Evolutionary conservation across 805 yeast genomes (phyloP).

Genomic region (Candida easanensis): DNA sequence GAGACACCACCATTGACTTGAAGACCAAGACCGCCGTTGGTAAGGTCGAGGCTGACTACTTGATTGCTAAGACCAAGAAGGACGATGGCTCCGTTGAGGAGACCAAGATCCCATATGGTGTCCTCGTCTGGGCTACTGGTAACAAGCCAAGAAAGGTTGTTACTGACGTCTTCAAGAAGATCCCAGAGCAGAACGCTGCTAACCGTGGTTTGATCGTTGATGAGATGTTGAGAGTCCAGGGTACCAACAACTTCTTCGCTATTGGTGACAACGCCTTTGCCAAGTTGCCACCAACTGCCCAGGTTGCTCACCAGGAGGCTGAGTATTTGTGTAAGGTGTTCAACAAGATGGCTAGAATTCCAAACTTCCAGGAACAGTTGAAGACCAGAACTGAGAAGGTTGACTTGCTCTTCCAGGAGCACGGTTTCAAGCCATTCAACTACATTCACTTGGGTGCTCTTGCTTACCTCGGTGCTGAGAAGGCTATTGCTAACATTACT

Average conservation of each 20-base stretch:
- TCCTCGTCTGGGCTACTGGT: slow-evolving; percentile 97
- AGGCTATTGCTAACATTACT: slow-evolving; percentile 92
- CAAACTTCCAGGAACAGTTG: slow-evolving; percentile 37
- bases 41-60: slow-evolving; percentile 70
- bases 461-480: slow-evolving; percentile 90
- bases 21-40: slow-evolving; percentile 86
- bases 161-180: slow-evolving; percentile 60
- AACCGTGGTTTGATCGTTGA: slow-evolving; percentile 85
- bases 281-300: slow-evolving; percentile 93
- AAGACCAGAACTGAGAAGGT: slow-evolving; percentile 32
- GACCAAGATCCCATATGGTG: slow-evolving; percentile 74
- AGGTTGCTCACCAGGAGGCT: slow-evolving; percentile 95
- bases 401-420: slow-evolving; percentile 42
- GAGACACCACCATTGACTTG: slow-evolving; percentile 61
- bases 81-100: slow-evolving; percentile 67
- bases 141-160: slow-evolving; percentile 80
- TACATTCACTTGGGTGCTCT: slow-evolving; percentile 89
- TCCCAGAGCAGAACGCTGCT: slow-evolving; percentile 77
- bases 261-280: slow-evolving; percentile 92
- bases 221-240: slow-evolving; percentile 77
- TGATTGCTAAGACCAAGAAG: slow-evolving; percentile 68
- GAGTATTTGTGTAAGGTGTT: slow-evolving; percentile 71
- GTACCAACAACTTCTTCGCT: slow-evolving; percentile 79
- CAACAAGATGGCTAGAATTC: slow-evolving; percentile 47
- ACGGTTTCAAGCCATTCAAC: slow-evolving; percentile 61